Conservation (phyloP, 140 eudicot genomes). For the Bidens hawaiensis region DNA sequence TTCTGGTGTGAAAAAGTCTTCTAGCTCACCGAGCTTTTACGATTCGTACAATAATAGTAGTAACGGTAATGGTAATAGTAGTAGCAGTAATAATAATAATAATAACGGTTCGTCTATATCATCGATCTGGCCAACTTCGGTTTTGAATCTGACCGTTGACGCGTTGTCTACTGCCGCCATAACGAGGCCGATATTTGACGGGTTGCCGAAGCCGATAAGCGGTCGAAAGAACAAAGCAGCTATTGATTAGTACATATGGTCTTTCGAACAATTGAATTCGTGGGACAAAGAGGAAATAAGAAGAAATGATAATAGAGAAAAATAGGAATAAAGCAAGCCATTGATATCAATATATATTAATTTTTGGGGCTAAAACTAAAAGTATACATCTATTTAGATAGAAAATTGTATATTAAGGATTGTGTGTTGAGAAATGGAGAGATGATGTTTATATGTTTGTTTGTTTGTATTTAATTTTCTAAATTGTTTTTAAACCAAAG, state of each 20-base stretch:
- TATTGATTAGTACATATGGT: constrained; percentile 49
- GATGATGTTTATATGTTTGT: constrained; percentile 27
- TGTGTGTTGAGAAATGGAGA: constrained; percentile 21
- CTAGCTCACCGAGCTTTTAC: constrained; percentile 76
- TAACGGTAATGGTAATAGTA: constrained; percentile 15
- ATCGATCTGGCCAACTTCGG: constrained; percentile 65
- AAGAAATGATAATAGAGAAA: constrained; percentile 24
- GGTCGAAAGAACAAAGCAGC: constrained; percentile 76
- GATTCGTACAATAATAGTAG: constrained; percentile 21
- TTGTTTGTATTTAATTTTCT: constrained; percentile 14
- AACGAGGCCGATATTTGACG: constrained; percentile 78
- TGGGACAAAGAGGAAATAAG: constrained; percentile 30
- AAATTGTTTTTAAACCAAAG: constrained; percentile 10
- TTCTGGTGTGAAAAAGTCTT: constrained; percentile 71
- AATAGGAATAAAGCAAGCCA: constrained; percentile 23
- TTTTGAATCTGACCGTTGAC: constrained; percentile 80
- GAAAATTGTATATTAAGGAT: constrained; percentile 29
- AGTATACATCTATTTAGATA: constrained; percentile 30
- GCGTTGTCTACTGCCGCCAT: constrained; percentile 74
- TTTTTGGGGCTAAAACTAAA: constrained; percentile 22
- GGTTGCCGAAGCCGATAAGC: constrained; percentile 68
- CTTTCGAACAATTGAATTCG: constrained; percentile 10
- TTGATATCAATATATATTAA: constrained; percentile 12
- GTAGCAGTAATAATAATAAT: constrained; percentile 8
- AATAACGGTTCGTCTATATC: constrained; percentile 27